These are phyloP conservation scores for Sanghuangporus sanghuang DNA, from an alignment of 1,284 basidiomycete genomes.

Conservation along the genomic window DNA sequence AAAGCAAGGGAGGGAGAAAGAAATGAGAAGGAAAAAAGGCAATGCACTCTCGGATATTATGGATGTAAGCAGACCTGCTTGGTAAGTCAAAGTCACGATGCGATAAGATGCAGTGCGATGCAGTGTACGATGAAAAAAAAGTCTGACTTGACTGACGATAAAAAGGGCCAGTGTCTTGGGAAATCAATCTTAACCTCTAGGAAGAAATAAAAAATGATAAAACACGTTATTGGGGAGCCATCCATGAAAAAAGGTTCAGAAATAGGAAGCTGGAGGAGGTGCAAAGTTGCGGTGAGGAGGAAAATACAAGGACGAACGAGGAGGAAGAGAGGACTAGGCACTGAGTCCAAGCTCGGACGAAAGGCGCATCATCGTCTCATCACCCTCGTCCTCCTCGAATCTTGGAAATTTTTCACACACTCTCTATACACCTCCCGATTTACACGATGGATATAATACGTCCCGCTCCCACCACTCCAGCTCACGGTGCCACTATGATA, in stretches of 20 bases:
- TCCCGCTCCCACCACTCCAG: slow-evolving; percentile 64
- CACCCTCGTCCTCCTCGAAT: not conserved
- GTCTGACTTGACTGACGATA: too few species aligned
- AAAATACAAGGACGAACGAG: not conserved
- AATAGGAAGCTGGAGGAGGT: not conserved
- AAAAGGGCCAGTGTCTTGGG: too few species aligned
- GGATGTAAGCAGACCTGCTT: too few species aligned
- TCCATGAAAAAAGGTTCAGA: too few species aligned
- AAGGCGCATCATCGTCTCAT: not conserved
- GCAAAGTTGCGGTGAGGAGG: not conserved
- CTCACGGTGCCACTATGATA: slow-evolving; percentile 70
- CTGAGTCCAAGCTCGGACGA: not conserved
- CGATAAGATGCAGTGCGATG: not conserved
- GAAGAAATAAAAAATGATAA: too few species aligned
- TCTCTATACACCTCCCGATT: slow-evolving; percentile 63
- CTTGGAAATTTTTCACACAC: slow-evolving; percentile 47
- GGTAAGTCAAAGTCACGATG: not conserved
- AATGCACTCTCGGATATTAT: too few species aligned
- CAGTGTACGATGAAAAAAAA: not conserved
- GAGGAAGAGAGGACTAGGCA: not conserved
- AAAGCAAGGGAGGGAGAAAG: not conserved
- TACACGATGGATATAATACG: slow-evolving; percentile 69
- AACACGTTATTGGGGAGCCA: too few species aligned
- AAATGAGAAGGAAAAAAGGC: not conserved
- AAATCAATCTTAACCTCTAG: too few species aligned